phyloP scores from a whole-genome alignment of 1,284 basidiomycete species.

The Meira miltonrushii region DNA sequence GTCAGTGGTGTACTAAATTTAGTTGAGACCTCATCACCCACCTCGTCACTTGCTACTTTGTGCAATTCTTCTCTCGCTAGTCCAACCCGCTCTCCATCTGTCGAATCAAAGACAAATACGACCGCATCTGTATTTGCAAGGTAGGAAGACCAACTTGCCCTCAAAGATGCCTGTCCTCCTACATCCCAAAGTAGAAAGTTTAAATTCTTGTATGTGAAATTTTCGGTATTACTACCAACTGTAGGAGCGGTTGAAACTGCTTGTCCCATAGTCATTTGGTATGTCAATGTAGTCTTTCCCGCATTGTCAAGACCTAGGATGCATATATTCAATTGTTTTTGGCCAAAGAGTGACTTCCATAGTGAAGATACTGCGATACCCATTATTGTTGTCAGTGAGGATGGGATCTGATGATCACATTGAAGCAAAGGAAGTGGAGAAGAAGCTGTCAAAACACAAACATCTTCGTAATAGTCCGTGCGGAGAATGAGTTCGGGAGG shows the following conservation, averaged over 20 bases:
- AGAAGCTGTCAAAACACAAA: no score
- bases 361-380: slow-evolving; percentile 51
- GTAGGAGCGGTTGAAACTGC: slow-evolving; percentile 58
- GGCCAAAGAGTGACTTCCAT: slow-evolving; percentile 56
- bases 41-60: slow-evolving; percentile 50
- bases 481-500: no score
- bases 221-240: slow-evolving; percentile 54
- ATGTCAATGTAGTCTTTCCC: slow-evolving; percentile 56
- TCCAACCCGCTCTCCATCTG: slow-evolving; percentile 54
- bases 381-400: slow-evolving; percentile 27
- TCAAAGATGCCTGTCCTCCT: slow-evolving; percentile 56
- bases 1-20: background rate
- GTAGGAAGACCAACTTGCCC: slow-evolving; percentile 55
- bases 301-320: slow-evolving; percentile 39
- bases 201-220: slow-evolving; percentile 10
- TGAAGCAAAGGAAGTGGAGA: no score
- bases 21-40: slow-evolving; percentile 2
- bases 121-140: slow-evolving; percentile 55
- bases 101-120: slow-evolving; percentile 58
- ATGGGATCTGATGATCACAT: no score
- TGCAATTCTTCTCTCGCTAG: slow-evolving; percentile 56
- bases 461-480: no score
- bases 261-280: slow-evolving; percentile 58
- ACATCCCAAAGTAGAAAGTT: slow-evolving; percentile 56
- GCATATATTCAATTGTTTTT: slow-evolving; percentile 56